Conservation (phyloP, 225 moss, liverwort and hornwort genomes). For the Asterella californica region DNA sequence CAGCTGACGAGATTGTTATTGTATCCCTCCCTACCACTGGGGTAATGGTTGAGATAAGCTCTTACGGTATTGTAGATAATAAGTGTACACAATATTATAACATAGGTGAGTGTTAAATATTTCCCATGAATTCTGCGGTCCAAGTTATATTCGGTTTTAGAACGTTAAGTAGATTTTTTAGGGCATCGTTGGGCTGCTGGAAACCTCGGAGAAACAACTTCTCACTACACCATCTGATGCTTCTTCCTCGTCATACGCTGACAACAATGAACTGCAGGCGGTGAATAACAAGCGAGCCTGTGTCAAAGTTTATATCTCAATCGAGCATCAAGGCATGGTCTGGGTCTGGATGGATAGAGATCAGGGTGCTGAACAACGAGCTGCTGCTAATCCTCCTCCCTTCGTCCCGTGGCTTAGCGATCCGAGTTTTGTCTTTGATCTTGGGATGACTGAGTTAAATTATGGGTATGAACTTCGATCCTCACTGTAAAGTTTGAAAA, state of each 20-base stretch:
- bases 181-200: no score
- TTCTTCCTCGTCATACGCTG: background rate
- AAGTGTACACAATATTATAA: no score
- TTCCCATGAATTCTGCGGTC: no score
- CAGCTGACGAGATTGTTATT: no score
- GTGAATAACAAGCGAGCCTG: constrained; percentile 56
- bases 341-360: constrained; percentile 84
- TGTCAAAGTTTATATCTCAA: constrained; percentile 65
- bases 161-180: background rate
- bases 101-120: no score
- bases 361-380: constrained; percentile 53
- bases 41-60: no score
- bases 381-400: constrained; percentile 75
- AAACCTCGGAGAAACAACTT: background rate
- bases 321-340: constrained; percentile 67
- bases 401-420: constrained; percentile 47
- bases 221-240: background rate
- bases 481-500: background rate
- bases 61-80: no score
- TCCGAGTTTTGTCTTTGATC: constrained; percentile 40
- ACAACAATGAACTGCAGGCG: constrained; percentile 40
- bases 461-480: constrained; percentile 42
- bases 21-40: no score
- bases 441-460: constrained; percentile 44
- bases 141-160: background rate